Conservation (phyloP, 202 grass and related monocot species). For the Dendrocalamus latiflorus region DNA sequence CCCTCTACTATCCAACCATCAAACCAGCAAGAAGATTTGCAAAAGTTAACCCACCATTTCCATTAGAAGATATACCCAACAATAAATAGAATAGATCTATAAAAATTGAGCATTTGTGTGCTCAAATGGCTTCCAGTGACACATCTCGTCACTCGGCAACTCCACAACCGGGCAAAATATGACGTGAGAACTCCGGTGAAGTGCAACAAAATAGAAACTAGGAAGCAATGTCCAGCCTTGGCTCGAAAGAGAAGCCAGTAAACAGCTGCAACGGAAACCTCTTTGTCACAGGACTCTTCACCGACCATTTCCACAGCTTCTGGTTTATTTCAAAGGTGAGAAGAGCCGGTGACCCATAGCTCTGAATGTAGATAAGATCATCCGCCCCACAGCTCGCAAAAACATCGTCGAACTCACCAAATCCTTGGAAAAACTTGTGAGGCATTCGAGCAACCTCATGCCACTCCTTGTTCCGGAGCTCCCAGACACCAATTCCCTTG, state of each 20-base stretch:
- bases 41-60: background rate
- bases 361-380: conserved; percentile 89
- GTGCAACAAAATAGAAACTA: too few species aligned
- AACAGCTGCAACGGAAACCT: conserved; percentile 89
- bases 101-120: conserved; percentile 16
- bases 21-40: conserved; percentile 3
- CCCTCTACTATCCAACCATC: background rate
- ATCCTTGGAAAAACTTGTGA: conserved; percentile 86
- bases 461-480: conserved; percentile 65
- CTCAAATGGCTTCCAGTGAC: conserved; percentile 20
- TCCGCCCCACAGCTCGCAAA: conserved; percentile 80
- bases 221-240: too few species aligned
- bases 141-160: conserved; percentile 18
- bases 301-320: too few species aligned
- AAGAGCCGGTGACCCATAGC: conserved; percentile 76
- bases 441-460: conserved; percentile 78
- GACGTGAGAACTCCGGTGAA: too few species aligned
- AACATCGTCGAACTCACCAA: conserved; percentile 89
- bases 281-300: conserved; percentile 81
- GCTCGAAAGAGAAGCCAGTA: too few species aligned
- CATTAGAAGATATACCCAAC: conserved; percentile 29
- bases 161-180: too few species aligned
- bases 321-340: conserved; percentile 71
- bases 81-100: conserved; percentile 45
- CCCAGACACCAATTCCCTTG: conserved; percentile 96